Conservation (phyloP, 1,284 basidiomycete species). For the Vanrija pseudolonga region DNA sequence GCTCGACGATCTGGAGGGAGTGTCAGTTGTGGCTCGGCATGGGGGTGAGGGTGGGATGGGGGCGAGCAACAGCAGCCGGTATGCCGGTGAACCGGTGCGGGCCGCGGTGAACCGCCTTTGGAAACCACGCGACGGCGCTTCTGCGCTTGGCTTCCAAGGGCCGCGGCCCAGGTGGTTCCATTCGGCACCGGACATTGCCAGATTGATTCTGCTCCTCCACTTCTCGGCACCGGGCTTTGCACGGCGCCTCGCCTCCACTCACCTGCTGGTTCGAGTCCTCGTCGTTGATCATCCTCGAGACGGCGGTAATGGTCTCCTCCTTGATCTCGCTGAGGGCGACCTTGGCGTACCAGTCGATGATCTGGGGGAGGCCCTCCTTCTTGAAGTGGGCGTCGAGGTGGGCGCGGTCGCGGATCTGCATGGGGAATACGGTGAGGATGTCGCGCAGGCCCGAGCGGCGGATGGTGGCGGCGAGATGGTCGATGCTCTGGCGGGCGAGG, state of each 20-base stretch:
- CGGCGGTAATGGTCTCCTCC: conserved; percentile 61
- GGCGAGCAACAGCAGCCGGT: too few species aligned
- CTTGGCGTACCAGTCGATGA: conserved; percentile 89
- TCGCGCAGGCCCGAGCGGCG: conserved; percentile 82
- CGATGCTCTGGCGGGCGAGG: conserved; percentile 74
- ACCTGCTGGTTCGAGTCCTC: conserved; percentile 64
- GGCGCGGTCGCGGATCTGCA: conserved; percentile 69
- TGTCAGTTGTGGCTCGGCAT: neutral
- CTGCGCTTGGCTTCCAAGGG: too few species aligned
- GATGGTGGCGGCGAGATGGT: conserved; percentile 71
- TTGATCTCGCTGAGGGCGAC: conserved; percentile 72
- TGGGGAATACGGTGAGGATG: conserved; percentile 79
- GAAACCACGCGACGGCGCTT: too few species aligned
- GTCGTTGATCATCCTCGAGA: conserved; percentile 58
- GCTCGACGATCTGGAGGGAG: conserved; percentile 65
- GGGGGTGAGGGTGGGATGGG: neutral
- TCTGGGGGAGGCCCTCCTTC: conserved; percentile 66
- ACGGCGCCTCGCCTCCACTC: conserved; percentile 25
- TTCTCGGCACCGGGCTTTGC: neutral
- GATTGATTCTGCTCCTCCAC: too few species aligned
- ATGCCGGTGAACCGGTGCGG: too few species aligned
- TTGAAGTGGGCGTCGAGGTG: conserved; percentile 81
- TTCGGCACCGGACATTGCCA: too few species aligned
- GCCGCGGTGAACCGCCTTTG: too few species aligned
- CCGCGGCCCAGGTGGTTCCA: too few species aligned